Evolutionary conservation across 2,329 filamentous ascomycete species (phyloP), one percentile per base, ranked within the genome.

Genomic region (Cylindrodendrum hubeiense): DNA sequence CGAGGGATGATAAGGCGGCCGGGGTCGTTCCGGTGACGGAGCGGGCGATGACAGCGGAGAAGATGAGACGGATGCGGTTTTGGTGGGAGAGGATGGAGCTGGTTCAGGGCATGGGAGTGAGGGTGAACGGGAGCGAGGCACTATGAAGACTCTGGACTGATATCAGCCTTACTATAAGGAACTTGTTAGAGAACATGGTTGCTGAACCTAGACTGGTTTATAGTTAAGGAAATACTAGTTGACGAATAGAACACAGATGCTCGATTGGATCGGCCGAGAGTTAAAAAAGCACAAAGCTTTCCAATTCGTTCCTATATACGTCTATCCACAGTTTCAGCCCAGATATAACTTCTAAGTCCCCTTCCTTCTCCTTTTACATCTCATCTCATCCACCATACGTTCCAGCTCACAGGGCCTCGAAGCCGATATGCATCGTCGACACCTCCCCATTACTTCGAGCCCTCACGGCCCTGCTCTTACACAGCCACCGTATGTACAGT

Each of bases 81-180:
- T 92, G 90, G 90, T 90, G 87, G 86, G 80, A 81, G 13, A 83
- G 84, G 65, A 83, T 85, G 74, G 67, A 70, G 47, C 50, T 76
- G 60, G 76, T 75, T 34, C 71, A 77, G 65, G 75, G 72, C 19
- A 71, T 67, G 67, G 69, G 72, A 13, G 63, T 63, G 49, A 59
- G 41, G 13, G n/a, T 15, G 26, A 33, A 30, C 12, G 28, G 8
- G 15, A 19, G n/a, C 28, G 49, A 41, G 50, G 47, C 3, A 37
- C 10, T 5, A 15, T 39, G 4, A 22, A 19, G 1, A 17, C 37
- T 21, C 17, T 10, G 21, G 22, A 24, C 15, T 52, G 13, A n/a
- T 9, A n/a, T n/a, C n/a, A n/a, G n/a, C n/a, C n/a, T n/a, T n/a
- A n/a, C 34, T 8, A 19, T 6, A 7, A 30, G 17, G 22, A 10